Evolutionary conservation across 2,329 filamentous ascomycete species (phyloP), one percentile per base, ranked within the genome.

Genomic region (Thermothelomyces thermophilus): DNA sequence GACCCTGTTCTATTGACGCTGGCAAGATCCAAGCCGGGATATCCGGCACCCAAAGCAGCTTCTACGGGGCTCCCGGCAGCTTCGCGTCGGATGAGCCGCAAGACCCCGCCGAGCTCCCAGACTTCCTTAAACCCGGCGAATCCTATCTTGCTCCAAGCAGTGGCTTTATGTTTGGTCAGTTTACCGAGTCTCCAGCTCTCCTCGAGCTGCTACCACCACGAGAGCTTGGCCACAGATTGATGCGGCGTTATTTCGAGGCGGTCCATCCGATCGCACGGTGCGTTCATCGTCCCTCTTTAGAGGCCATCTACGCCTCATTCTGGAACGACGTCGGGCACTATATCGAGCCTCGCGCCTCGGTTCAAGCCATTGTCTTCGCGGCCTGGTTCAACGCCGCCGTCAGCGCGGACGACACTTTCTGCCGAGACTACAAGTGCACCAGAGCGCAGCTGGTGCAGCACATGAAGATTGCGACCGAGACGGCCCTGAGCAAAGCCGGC

Each of bases 231-330:
- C 80, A 87, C 63, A 72, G 73, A 31, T 70, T 90, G 2, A 70
- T 87, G 39, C 68, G 74, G 39, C 82, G 84, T 50, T 90, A 90
- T 59, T 86, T 84, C 64, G 62, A 72, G 22, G 77, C 78, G 14
- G 85, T 88, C 13, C 83, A 90, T 62, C 76, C 80, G 2, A 74
- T 90, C 47, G 81, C 82, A 20, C 75, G 80, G n/a, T 76, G 80
- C 33, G 72, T 87, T 1, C 85, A 90, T 62, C 73, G 78, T 19
- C 80, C 82, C 1, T 80, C 80, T 0, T 84, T 90, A 51, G 77
- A 87, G 61, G 69, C 69, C 16, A 74, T 82, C 39, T 89, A 88
- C 59, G 65, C 73, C 2, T 64, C 68, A 1, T 87, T 90, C 59
- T 87, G 84, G 82, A 73, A 75, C 3, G 74, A 80, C 37, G 73